Base-by-base conservation (phyloP, 768 basidiomycete genomes). In the Hysterangium stoloniferum region DNA sequence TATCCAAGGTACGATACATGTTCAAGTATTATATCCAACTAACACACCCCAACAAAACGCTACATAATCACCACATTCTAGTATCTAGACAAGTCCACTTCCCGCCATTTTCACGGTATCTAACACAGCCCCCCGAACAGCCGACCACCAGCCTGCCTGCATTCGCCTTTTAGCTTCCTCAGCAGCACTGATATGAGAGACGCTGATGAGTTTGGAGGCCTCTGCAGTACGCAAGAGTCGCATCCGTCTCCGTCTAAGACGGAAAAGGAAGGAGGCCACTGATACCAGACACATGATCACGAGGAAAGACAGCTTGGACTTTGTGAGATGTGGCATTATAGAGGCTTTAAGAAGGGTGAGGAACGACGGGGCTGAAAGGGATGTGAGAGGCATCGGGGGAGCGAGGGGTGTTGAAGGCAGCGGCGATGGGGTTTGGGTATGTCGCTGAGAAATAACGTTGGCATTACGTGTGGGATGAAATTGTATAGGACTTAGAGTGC, bases 91-190 rank as follows among this genome's bases (percentile, higher is more conserved):
- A 52, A 86, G 64, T 17, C 86, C 86, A 56, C 82, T 77, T 17
- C 84, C 86, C 1, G 79, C 86, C 86, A 89, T 88, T 58, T 71
- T 74, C 28, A 84, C 72, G 3, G 83, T 82, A 66, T 89, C 86
- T 41, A 66, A 62, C 13, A 89, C 68, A 4, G 73, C 78, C 36
- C 72, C 70, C 3, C 75, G 57, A 6, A 74, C 58, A 58, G 78
- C 78, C 17, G 64, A 63, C 78, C 82, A 82, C 64, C 72, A 57
- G 54, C 57, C 68, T 17, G 55, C 62, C 17, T 68, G 70, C 31
- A 87, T 61, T 42, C 79, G 69, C 55, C 73, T 69, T 58, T 81
- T 71, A 22, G 83, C 83, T 42, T 75, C 60, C 22, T 80, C 82
- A 11, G 72, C 80, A 54, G 78, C 74, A 33, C 68, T 70, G 7